Base-by-base conservation (phyloP, 2,329 filamentous ascomycete genomes). In the Botrytis tulipae region DNA sequence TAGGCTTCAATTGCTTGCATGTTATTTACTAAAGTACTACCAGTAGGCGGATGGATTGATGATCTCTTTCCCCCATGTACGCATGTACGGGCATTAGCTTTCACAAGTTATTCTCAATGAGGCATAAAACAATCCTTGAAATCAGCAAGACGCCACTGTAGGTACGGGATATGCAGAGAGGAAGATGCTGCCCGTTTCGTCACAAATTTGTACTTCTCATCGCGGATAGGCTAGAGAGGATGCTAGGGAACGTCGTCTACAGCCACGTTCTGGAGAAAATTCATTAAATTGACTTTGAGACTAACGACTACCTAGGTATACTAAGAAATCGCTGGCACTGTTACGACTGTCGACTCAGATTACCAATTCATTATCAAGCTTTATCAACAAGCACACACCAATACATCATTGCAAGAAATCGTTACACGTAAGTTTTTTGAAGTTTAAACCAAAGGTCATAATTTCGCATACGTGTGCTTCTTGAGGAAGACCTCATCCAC, bases 1-100 rank as follows among this genome's bases (percentile, higher is more conserved):
- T 37, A 61, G 35, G 59, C 35, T 61, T 61, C 59, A 61, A 40
- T 61, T 40, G 59, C 59, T 61, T 61, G 59, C 59, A 61, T 51
- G 48, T 14, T 51, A 22, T 61, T 25, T 7, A 37, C 32, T 25
- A n/a, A 35, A 7, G 48, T 25, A 25, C 57, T n/a, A n/a, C n/a
- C n/a, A n/a, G n/a, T 35, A 60, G 57, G 32, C 32, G 14, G 32
- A 35, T 60, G 6, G 42, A 35, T 60, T 37, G 2, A 60, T 10
- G 14, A 22, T n/a, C 59, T 18, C 3, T n/a, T 37, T 18, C 25
- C 35, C 35, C 35, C 60, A 62, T 29, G 22, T 20, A 61, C n/a
- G 54, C 60, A 62, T 9, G 7, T n/a, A 62, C 37, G 3, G 16
- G 12, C 37, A 29, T 62, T 29, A n/a, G 6, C 25, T 40, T n/a